phyloP scores from a whole-genome alignment of 768 basidiomycete species.

The Tricholoma hemisulphureum region DNA sequence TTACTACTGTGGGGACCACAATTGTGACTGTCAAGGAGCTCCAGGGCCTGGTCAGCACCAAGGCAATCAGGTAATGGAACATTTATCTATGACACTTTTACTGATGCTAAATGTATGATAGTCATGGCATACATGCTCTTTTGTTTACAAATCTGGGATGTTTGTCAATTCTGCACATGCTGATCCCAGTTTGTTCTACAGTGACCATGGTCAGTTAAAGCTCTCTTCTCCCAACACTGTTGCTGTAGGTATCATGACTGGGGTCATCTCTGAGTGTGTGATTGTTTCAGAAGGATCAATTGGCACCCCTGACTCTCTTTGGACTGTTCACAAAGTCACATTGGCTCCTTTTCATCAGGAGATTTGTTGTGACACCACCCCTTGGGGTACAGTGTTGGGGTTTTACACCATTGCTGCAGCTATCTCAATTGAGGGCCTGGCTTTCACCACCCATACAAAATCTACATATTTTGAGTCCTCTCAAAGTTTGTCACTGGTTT shows the following conservation, averaged over 20 bases:
- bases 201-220: neutral
- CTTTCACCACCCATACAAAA: neutral
- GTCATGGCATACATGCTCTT: neutral
- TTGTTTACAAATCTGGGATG: neutral
- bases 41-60: neutral
- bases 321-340: neutral
- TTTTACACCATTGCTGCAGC: neutral
- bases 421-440: neutral
- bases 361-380: neutral
- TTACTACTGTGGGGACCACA: neutral
- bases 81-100: neutral
- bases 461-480: neutral
- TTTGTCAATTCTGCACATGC: neutral
- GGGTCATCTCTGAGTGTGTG: neutral
- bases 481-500: neutral
- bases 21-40: neutral
- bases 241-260: neutral
- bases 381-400: neutral
- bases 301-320: neutral
- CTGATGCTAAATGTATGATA: neutral
- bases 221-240: neutral
- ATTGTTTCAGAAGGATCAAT: neutral
- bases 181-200: neutral
- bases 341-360: neutral
- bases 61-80: neutral